These are phyloP conservation scores for Wickerhamiella hasegawae DNA, from an alignment of 805 yeast species.

Conservation along the genomic window DNA sequence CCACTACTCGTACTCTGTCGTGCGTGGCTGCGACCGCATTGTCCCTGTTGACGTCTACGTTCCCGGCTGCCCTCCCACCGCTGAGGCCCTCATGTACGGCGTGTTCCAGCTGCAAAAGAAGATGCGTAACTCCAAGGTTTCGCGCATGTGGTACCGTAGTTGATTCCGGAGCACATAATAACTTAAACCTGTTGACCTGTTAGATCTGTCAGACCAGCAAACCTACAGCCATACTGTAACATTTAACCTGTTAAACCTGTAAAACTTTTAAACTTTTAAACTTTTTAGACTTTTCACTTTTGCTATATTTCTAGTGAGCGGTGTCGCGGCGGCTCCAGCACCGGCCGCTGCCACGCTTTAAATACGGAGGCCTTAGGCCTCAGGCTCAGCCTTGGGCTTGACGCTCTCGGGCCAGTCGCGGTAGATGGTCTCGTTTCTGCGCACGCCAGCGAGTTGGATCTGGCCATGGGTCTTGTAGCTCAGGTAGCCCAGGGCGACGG, in stretches of 20 bases:
- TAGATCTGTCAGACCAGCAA: no score
- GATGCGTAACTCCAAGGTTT: constrained; percentile 67
- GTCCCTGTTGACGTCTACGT: constrained; percentile 83
- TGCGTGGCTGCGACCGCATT: constrained; percentile 77
- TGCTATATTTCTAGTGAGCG: no score
- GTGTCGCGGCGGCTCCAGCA: no score
- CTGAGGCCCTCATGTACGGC: constrained; percentile 84
- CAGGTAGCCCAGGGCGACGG: constrained; percentile 21
- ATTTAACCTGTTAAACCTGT: no score
- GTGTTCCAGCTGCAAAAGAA: constrained; percentile 79
- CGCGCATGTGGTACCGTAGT: constrained; percentile 74
- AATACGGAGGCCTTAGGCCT: neutral
- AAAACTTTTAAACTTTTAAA: no score
- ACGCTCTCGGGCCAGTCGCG: constrained; percentile 9
- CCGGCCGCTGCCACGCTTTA: no score
- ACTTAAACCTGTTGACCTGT: no score
- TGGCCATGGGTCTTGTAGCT: constrained; percentile 21
- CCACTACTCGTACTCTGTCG: constrained; percentile 78
- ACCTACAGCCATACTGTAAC: no score
- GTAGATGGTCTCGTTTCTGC: constrained; percentile 13
- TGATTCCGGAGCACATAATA: constrained; percentile 6
- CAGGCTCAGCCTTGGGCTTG: constrained; percentile 1
- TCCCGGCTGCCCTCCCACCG: constrained; percentile 87
- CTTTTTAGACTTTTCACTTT: no score
- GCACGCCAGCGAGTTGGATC: constrained; percentile 15